Base-by-base conservation (phyloP, 352 stramenopile genomes). In the Phytopythium oedochilum region DNA sequence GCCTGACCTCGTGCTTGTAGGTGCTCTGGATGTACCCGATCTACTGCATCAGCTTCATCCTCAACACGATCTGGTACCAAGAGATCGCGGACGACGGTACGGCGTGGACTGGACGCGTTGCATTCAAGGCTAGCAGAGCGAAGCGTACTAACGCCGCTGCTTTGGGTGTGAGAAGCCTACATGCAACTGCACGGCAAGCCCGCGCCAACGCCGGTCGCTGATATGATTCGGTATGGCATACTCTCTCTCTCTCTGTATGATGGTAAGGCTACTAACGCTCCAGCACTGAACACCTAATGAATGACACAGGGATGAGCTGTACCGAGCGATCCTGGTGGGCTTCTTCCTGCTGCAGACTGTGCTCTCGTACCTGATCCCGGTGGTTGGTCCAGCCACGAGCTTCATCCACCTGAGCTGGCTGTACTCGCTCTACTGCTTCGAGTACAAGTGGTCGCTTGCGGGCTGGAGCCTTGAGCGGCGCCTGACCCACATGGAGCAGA, bases 11-110 rank as follows among this genome's bases (percentile, higher is more conserved):
- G 22, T 34, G 25, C 45, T 36, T 29, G 23, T 55, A 88, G 75
- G 77, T 82, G 53, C 61, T 95, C 28, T 95, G 85, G 85, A 95
- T 95, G 83, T 95, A 95, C 60, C 85, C 85, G 42, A 95, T 95
- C 64, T 95, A 95, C 71, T 92, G 81, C 70, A 92, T 95, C 64
- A 95, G 85, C 67, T 95, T 95, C 64, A 95, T 95, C 59, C 64
- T 95, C 57, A 95, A 95, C 62, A 93, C 85, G 17, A 95, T 95
- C 70, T 95, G 85, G 85, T 95, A 95, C 66, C 85, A 95, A 71
- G 85, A 95, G 66, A 93, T 95, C 49, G 85, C 85, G 1, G 85
- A 95, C 46, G 83, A 95, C 59, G 85, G 85, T 94, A 53, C n/a
- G 56, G 60, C 10, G n/a, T n/a, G n/a, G n/a, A n/a, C n/a, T n/a